A percentile compares a stretch with the other conserved stretches of the same genome.
Conservation (phyloP, 345 rosid genomes). For the Eucalyptus sp. region DNA sequence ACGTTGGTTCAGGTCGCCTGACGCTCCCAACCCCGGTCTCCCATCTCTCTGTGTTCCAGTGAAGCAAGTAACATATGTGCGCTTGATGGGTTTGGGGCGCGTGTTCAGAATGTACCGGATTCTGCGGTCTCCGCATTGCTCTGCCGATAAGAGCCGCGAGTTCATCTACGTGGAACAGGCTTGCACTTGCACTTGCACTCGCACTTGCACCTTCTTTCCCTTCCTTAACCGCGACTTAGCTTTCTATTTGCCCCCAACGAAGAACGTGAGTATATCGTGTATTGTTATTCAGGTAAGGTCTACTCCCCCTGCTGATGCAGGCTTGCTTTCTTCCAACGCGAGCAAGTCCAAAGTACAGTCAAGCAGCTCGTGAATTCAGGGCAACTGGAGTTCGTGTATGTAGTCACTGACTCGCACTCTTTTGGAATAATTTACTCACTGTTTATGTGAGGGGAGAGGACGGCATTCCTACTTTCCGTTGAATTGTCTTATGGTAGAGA, state of each 20-base stretch:
- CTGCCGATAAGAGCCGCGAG: slow-evolving; percentile 71
- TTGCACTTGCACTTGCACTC: slow-evolving; percentile 3
- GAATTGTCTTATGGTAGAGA: neutral
- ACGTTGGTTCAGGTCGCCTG: slow-evolving; percentile 72
- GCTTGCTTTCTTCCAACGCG: slow-evolving; percentile 91
- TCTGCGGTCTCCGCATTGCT: slow-evolving; percentile 65
- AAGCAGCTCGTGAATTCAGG: slow-evolving; percentile 58
- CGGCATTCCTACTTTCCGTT: neutral
- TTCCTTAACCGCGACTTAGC: neutral
- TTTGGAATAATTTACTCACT: neutral
- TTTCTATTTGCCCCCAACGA: neutral
- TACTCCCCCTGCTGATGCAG: slow-evolving; percentile 11
- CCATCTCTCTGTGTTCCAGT: neutral
- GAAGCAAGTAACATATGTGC: neutral
- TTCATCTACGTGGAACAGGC: slow-evolving; percentile 84
- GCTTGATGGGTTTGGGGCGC: slow-evolving; percentile 39
- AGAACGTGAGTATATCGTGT: neutral
- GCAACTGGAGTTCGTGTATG: slow-evolving; percentile 83
- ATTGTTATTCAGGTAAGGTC: neutral
- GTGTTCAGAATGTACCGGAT: slow-evolving; percentile 83
- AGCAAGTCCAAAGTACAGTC: slow-evolving; percentile 33
- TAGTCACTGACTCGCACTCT: neutral
- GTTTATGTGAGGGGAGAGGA: neutral
- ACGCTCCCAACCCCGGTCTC: neutral
- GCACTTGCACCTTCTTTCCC: neutral